Evolutionary conservation across 2,329 filamentous ascomycete genomes (phyloP).

Genomic region (Aspergillus sclerotialis): DNA sequence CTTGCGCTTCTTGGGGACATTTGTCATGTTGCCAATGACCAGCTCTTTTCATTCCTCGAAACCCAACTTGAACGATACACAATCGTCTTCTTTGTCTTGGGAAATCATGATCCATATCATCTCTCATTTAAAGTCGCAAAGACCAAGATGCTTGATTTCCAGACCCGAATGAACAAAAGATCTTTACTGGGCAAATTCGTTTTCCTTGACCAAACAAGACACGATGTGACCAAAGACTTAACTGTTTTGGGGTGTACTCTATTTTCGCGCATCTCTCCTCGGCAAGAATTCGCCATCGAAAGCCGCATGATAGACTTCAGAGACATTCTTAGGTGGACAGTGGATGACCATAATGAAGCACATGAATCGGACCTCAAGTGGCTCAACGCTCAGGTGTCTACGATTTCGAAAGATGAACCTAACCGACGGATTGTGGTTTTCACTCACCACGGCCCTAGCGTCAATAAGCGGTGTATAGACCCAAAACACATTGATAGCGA

Average conservation of each 20-base stretch:
- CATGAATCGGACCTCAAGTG: constrained; percentile 21
- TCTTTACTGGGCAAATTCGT: constrained; percentile 20
- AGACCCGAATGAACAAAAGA: constrained; percentile 6
- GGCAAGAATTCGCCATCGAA: constrained; percentile 28
- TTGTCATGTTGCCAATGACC: constrained; percentile 32
- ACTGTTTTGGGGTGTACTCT: constrained; percentile 40
- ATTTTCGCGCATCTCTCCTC: constrained; percentile 39
- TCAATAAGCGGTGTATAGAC: constrained; percentile 11
- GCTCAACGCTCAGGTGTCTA: constrained; percentile 21
- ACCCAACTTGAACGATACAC: constrained; percentile 40
- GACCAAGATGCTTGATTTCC: constrained; percentile 8
- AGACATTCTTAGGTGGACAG: constrained; percentile 23
- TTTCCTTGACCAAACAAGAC: constrained; percentile 28
- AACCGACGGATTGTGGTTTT: constrained; percentile 20
- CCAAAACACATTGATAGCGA: constrained; percentile 16
- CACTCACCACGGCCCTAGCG: constrained; percentile 23
- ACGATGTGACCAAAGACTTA: constrained; percentile 23
- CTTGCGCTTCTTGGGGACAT: constrained; percentile 50
- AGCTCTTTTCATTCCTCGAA: constrained; percentile 36
- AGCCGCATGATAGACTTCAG: constrained; percentile 43
- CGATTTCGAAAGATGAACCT: constrained; percentile 16
- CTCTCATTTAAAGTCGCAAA: constrained; percentile 9
- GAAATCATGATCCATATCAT: constrained; percentile 48
- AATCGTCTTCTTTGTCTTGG: constrained; percentile 43
- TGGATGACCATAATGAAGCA: constrained; percentile 16